These are phyloP conservation scores for Rhizopus sp. DNA, from an alignment of 371 early-diverging fungal species.

Conservation along the genomic window DNA sequence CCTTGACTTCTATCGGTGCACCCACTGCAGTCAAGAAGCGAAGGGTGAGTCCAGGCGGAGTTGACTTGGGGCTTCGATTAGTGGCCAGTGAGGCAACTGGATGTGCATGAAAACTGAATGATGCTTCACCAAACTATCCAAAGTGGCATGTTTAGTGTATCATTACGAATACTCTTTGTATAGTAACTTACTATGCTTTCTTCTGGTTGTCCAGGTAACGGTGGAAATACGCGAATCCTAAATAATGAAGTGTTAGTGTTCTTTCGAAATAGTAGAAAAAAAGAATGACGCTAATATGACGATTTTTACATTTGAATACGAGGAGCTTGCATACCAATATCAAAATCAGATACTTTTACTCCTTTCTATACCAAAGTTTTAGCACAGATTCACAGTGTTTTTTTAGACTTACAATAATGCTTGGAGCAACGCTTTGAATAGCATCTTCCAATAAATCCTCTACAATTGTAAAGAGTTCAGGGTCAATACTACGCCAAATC, in stretches of 20 bases:
- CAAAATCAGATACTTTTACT: constrained; percentile 42
- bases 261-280: not conserved
- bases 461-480: constrained; percentile 32
- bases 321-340: constrained; percentile 50
- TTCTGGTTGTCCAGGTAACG: constrained; percentile 46
- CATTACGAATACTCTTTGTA: not conserved
- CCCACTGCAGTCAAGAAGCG: constrained; percentile 32
- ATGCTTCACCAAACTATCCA: constrained; percentile 45
- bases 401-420: constrained; percentile 32
- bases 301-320: constrained; percentile 41
- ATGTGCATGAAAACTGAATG: constrained; percentile 50
- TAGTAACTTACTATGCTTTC: constrained; percentile 39
- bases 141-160: not conserved
- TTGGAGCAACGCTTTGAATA: constrained; percentile 30
- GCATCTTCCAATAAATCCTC: constrained; percentile 44
- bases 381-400: not conserved
- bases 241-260: not conserved
- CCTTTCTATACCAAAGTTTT: constrained; percentile 28
- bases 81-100: constrained; percentile 36
- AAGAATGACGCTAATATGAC: constrained; percentile 6
- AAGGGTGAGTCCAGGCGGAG: constrained; percentile 41
- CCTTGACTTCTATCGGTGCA: constrained; percentile 37
- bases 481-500: constrained; percentile 47
- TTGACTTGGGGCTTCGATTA: constrained; percentile 23
- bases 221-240: constrained; percentile 48